Conservation (phyloP, 1,139 yeast genomes). For the Pneumocystis wakefieldiae region DNA sequence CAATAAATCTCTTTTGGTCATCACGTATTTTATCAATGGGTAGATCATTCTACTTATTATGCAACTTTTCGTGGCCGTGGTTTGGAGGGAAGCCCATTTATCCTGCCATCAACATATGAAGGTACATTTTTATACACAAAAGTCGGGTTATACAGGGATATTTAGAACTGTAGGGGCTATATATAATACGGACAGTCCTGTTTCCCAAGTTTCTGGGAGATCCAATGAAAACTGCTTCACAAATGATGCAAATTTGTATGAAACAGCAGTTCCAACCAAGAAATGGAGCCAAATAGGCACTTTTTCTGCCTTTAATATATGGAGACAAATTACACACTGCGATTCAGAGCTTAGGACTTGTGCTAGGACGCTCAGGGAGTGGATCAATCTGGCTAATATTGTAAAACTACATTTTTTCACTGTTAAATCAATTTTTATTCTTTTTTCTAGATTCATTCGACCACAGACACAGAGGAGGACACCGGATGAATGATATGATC, state of each 20-base stretch:
- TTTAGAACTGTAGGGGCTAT: not conserved
- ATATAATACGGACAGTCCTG: not conserved
- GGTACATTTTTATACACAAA: not conserved
- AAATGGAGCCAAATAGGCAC: not conserved
- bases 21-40: not conserved
- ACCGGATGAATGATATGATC: not conserved
- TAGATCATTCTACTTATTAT: not conserved
- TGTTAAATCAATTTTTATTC: not conserved
- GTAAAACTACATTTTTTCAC: not conserved
- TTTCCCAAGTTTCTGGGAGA: not conserved
- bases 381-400: not conserved
- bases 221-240: no score
- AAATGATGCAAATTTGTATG: not conserved
- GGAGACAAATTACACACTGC: not conserved
- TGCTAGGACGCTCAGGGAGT: not conserved
- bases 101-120: not conserved
- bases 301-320: not conserved
- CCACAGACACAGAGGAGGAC: not conserved
- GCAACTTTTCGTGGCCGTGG: slow-evolving; percentile 1
- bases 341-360: not conserved
- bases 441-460: not conserved
- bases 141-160: not conserved
- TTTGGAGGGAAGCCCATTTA: not conserved
- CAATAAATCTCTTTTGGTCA: no score
- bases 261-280: not conserved